These are phyloP conservation scores for Kwoniella mangroviensis DNA, from an alignment of 768 basidiomycete species.

Conservation along the genomic window DNA sequence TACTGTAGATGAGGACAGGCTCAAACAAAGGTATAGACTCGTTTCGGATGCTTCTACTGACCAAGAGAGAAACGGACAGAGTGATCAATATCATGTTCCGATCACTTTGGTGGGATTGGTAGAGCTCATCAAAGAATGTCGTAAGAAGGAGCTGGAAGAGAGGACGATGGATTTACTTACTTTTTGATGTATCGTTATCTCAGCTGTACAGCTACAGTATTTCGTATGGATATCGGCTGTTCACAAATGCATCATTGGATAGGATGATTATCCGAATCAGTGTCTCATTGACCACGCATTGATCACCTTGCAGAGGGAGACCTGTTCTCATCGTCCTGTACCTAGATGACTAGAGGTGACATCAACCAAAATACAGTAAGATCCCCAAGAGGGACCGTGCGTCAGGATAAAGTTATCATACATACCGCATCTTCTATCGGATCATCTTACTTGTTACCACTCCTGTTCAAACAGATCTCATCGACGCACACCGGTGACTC, in stretches of 20 bases:
- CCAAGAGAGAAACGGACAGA: no score
- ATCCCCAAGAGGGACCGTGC: neutral
- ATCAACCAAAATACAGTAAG: neutral
- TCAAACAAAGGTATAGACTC: neutral
- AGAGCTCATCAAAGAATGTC: neutral
- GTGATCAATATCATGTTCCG: neutral
- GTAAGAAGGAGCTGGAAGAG: neutral
- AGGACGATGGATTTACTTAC: neutral
- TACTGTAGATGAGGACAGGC: neutral
- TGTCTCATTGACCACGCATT: neutral
- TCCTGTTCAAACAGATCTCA: no score
- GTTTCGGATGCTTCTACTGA: neutral
- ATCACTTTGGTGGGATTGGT: conserved; percentile 4
- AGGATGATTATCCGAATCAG: no score
- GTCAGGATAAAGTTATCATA: neutral
- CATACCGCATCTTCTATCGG: no score
- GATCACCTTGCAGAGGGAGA: neutral
- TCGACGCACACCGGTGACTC: no score
- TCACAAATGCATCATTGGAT: no score
- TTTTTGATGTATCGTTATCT: neutral
- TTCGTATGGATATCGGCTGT: neutral
- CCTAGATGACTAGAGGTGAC: neutral
- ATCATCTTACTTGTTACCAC: no score
- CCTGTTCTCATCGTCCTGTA: neutral
- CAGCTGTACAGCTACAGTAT: neutral